phyloP scores from a whole-genome alignment of 2,329 filamentous ascomycete species.

The Alternaria sp. region DNA sequence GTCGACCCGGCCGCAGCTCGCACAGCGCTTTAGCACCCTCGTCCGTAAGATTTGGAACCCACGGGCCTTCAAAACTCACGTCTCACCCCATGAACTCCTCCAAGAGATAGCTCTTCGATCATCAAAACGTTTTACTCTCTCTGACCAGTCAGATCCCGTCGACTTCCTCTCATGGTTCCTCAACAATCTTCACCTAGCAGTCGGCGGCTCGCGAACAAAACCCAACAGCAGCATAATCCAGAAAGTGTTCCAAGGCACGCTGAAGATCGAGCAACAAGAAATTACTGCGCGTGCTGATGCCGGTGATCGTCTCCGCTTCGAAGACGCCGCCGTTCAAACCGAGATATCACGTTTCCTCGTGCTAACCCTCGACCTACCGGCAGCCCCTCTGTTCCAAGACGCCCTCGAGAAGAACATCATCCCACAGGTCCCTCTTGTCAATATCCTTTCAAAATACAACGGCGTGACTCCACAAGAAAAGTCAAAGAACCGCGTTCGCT shows the following conservation, averaged over 20 bases:
- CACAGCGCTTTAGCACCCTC: constrained; percentile 85
- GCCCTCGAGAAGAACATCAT: constrained; percentile 96
- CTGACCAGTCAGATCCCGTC: constrained; percentile 90
- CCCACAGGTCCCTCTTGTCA: constrained; percentile 79
- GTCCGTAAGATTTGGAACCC: constrained; percentile 99
- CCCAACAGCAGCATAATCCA: constrained; percentile 88
- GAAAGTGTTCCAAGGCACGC: constrained; percentile 88
- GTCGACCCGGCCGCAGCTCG: constrained; percentile 77
- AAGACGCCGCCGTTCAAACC: constrained; percentile 85
- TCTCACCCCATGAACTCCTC: constrained; percentile 95
- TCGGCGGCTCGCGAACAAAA: constrained; percentile 89
- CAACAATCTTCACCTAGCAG: constrained; percentile 90
- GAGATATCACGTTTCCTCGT: constrained; percentile 85
- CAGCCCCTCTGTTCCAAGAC: constrained; percentile 94
- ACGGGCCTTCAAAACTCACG: constrained; percentile 93
- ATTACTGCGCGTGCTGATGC: constrained; percentile 92
- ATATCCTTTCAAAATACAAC: constrained; percentile 91
- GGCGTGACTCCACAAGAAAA: constrained; percentile 88
- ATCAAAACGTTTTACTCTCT: constrained; percentile 91
- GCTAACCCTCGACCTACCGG: constrained; percentile 89
- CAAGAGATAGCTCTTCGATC: constrained; percentile 93
- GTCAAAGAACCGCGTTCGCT: constrained; percentile 85
- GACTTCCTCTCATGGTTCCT: constrained; percentile 98
- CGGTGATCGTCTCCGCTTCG: constrained; percentile 88
- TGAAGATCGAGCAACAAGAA: constrained; percentile 91